Conservation (phyloP, 1,284 basidiomycete species). For the Rhodotorula sp. region DNA sequence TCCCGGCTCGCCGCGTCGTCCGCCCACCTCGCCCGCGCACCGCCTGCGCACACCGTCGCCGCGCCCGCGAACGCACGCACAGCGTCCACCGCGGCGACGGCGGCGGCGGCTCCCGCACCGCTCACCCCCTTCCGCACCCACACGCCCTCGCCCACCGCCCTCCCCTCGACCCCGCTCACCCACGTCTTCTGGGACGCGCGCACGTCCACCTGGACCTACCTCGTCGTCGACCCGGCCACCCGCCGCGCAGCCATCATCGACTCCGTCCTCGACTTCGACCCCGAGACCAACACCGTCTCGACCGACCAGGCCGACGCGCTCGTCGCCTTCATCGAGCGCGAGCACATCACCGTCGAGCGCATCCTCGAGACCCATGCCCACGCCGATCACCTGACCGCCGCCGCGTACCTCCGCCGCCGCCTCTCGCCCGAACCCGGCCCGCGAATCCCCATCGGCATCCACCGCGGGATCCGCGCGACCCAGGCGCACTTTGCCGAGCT, state of each 20-base stretch:
- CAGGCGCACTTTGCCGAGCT: conserved; percentile 36
- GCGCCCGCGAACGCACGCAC: neutral
- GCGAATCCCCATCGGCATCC: conserved; percentile 32
- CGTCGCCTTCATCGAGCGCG: conserved; percentile 34
- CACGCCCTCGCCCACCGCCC: conserved; percentile 1
- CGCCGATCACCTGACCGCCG: conserved; percentile 42
- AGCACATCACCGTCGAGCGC: conserved; percentile 27
- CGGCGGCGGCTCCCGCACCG: conserved; percentile 5
- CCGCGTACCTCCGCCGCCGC: conserved; percentile 16
- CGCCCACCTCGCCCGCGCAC: neutral
- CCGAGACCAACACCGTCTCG: conserved; percentile 30
- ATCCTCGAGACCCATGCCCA: conserved; percentile 42
- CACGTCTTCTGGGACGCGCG: conserved; percentile 44
- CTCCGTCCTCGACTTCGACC: conserved; percentile 45
- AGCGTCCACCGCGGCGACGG: neutral
- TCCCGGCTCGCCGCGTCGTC: neutral
- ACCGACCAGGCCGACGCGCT: conserved; percentile 39
- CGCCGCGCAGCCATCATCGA: conserved; percentile 43
- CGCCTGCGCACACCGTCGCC: neutral
- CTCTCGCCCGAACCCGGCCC: neutral
- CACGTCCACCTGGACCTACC: conserved; percentile 44
- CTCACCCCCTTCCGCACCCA: conserved; percentile 32
- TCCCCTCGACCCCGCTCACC: conserved; percentile 29
- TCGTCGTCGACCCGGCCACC: conserved; percentile 40
- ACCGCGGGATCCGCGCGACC: conserved; percentile 35